phyloP scores from a whole-genome alignment of 441 rosid genomes.

The Iberis amara region DNA sequence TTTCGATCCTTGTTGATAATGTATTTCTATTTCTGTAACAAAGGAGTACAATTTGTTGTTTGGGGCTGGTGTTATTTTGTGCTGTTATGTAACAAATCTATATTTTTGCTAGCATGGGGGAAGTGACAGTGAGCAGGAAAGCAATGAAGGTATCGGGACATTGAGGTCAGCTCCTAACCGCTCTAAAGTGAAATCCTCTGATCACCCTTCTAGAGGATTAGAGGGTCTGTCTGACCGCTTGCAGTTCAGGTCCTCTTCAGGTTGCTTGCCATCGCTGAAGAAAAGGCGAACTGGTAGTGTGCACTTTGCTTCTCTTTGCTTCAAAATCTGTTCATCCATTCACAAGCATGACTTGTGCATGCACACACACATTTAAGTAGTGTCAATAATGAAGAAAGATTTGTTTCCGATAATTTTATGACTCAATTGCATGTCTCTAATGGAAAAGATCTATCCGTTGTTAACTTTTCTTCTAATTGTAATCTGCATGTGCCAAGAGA shows the following conservation, averaged over 20 bases:
- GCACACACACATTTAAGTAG: constrained; percentile 2
- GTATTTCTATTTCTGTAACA: constrained; percentile 5
- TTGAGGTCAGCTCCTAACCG: constrained; percentile 39
- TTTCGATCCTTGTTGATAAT: constrained; percentile 9
- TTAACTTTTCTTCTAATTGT: constrained; percentile 20
- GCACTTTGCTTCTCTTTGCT: constrained; percentile 23
- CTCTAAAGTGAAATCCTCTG: constrained; percentile 36
- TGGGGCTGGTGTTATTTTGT: constrained; percentile 15
- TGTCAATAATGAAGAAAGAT: neutral
- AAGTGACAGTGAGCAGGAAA: constrained; percentile 53
- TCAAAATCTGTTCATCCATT: constrained; percentile 17
- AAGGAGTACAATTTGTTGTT: constrained; percentile 5
- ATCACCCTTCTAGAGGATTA: constrained; percentile 36
- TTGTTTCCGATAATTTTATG: neutral
- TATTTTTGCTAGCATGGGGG: constrained; percentile 41
- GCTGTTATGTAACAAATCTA: constrained; percentile 17
- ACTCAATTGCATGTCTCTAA: constrained; percentile 2
- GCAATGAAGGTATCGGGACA: constrained; percentile 36
- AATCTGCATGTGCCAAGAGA: constrained; percentile 36
- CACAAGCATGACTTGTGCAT: constrained; percentile 12
- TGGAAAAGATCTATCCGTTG: constrained; percentile 9
- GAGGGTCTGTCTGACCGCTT: constrained; percentile 50
- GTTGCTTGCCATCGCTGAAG: constrained; percentile 44
- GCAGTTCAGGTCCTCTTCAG: constrained; percentile 48
- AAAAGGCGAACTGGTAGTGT: constrained; percentile 47